A percentile compares a stretch with the other conserved stretches of the same genome.
These are phyloP conservation scores for Vickermania ingenoplastis DNA, from an alignment of 208 protist genomes.

Conservation along the genomic window DNA sequence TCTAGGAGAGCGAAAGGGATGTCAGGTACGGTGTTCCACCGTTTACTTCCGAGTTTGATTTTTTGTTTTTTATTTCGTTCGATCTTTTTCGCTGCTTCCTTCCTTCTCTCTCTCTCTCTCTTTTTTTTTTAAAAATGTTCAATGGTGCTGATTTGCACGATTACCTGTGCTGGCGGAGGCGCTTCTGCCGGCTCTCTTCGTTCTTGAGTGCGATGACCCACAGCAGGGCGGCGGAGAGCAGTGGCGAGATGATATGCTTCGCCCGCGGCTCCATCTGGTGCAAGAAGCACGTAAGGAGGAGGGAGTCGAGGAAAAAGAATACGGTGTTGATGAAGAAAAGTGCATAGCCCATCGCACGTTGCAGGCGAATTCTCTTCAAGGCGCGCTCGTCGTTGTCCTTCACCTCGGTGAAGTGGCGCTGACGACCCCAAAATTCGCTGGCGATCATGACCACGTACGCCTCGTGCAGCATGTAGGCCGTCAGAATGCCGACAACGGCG, in stretches of 20 bases:
- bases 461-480: constrained; percentile 70
- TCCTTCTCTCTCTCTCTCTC: background rate
- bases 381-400: constrained; percentile 42
- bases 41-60: background rate
- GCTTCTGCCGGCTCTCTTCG: constrained; percentile 81
- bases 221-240: constrained; percentile 65
- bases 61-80: background rate
- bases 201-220: constrained; percentile 87
- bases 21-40: background rate
- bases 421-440: constrained; percentile 83
- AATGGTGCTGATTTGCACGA: no score
- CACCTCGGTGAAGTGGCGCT: constrained; percentile 79
- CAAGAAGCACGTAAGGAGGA: constrained; percentile 77
- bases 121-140: no score
- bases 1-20: no score
- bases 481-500: constrained; percentile 31
- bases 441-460: constrained; percentile 82
- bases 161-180: constrained; percentile 78
- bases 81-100: background rate
- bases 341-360: constrained; percentile 65
- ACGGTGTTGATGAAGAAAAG: constrained; percentile 80
- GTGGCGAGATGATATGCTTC: constrained; percentile 68
- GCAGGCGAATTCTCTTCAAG: constrained; percentile 70
- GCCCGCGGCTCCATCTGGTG: constrained; percentile 74
- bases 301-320: constrained; percentile 71